Base-by-base conservation (phyloP, 1,139 yeast genomes). In the Saccharomyces uvarum region DNA sequence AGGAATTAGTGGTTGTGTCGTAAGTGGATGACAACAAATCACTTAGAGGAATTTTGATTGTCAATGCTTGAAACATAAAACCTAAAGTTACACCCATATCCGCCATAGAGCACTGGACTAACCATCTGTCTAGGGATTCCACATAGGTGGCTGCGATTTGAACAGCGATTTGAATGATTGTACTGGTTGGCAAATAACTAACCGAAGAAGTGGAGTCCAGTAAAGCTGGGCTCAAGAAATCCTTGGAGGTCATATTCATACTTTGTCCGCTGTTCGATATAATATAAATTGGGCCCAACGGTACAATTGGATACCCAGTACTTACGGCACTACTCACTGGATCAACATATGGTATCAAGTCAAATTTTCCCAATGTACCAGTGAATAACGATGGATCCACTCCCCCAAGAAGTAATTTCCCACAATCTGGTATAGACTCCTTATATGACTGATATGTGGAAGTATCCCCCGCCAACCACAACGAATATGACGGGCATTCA, bases 111-210 rank as follows among this genome's bases (percentile, higher is more conserved):
- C 96, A 88, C 57, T 79, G 79, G 27, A 86, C 87, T 21, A 86
- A 67, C 96, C 96, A 88, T 26, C 78, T 60, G 24, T 73, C 74
- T 6, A 76, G 64, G 14, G 77, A 77, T 2, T 73, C 65, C 6
- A 80, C 76, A 67, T 81, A 88, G 59, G 77, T 79, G 0, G 96
- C 96, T 63, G 85, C 84, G 26, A 86, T 73, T 70, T 88, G 95
- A 19, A 86, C 75, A 0, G 95, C 93, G 47, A 88, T 70, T 61
- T 81, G 81, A 51, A 87, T 77, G 51, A 88, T 73, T 2, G 81
- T 67, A 49, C 78, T 76, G 52, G 79, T 72, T 0, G 96, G 96
- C 50, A 88, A 68, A 63, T 75, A 80, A 29, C 78, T 77, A 64
- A 73, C 77, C n/a, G 72, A 60, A 33, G 78, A 73, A 56, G 88